Evolutionary conservation across 2,329 filamentous ascomycete genomes (phyloP), one percentile per base, ranked within the genome.

Genomic region (Penicillium sp.): DNA sequence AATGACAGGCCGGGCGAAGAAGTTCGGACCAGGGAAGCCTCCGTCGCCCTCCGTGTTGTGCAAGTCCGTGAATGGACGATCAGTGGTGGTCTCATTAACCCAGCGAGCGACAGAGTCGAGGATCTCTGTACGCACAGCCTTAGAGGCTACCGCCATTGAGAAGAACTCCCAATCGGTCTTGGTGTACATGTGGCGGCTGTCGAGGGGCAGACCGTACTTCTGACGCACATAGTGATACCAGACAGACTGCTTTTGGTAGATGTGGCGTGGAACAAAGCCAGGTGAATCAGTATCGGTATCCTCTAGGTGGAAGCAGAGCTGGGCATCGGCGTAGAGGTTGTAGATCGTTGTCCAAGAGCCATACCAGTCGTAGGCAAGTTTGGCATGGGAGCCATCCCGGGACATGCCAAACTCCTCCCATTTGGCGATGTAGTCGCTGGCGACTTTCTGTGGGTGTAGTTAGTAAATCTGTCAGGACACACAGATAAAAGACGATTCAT

Each of bases 91-190:
- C 75, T 95, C 90, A 69, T 94, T 95, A 58, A 96, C 80, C 91
- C 91, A 96, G 56, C 78, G 79, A 1, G 90, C 89, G 41, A 94
- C 88, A 19, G 85, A 84, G 59, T 90, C 82, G 37, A 94, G 77
- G 50, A 95, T 91, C 71, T 89, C 85, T 3, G 82, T 81, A 54
- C 91, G 83, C 1, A 89, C 89, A 57, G 81, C 77, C 70, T 84
- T 83, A 65, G 86, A 86, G 4, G 90, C 85, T 6, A 95, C 88
- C 2, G 91, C 89, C 47, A 91, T 91, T 0, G 90, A 89, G 73
- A 94, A 93, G 72, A 95, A 92, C 67, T 94, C 88, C 91, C 91
- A 96, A 75, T 96, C 91, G 31, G 88, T 91, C 77, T 96, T 96
- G 35, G 90, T 89, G 74, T 94, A 94, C 3, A 93, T 74, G 73